Evolutionary conservation across 768 basidiomycete genomes (phyloP), one percentile per base, ranked within the genome.

Genomic region (Boletellus sp.): DNA sequence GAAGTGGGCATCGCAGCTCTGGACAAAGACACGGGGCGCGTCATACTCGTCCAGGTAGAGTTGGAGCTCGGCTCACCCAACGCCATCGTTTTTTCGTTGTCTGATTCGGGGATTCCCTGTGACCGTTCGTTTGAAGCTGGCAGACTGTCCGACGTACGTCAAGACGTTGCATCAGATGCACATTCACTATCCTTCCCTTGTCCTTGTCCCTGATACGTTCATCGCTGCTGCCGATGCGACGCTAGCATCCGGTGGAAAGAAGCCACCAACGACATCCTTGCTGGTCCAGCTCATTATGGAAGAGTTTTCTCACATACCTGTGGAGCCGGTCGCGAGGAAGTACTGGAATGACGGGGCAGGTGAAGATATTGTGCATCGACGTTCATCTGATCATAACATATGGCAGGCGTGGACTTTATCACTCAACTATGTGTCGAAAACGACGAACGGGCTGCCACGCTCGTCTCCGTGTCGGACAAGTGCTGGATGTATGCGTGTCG

Each of bases 1-100:
- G 93, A 95, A 63, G 81, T 95, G 9, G 94, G 94, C 3, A 81
- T 96, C 28, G 92, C 90, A 0, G 87, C 88, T 0, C 75, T 93
- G n/a, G 84, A 94, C 51, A 80, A 76, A 48, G 85, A 89, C 28
- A 90, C 85, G 0, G 90, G 86, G 1, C 75, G 79, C 23, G 85
- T 87, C 17, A 75, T 82, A 64, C 72, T 94, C 15, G 81, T 91
- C 16, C 92, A 95, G 77, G 91, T 86, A 42, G n/a, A 59, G 10
- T 42, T 22, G 36, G 34, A 19, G 47, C 9, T 34, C 33, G n/a
- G 34, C 31, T 41, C 50, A 45, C 33, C 19, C 17, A 20, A 34
- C 33, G 26, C 40, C 50, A 47, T 34, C 19, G 5, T 28, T 28
- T n/a, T 28, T 40, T 45, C 20, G 11, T 49, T 19, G 33, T 44